A percentile compares a stretch with the other conserved stretches of the same genome.
Evolutionary conservation across 257 asterid species (phyloP).

Genomic region (Anisodus acutangulus): DNA sequence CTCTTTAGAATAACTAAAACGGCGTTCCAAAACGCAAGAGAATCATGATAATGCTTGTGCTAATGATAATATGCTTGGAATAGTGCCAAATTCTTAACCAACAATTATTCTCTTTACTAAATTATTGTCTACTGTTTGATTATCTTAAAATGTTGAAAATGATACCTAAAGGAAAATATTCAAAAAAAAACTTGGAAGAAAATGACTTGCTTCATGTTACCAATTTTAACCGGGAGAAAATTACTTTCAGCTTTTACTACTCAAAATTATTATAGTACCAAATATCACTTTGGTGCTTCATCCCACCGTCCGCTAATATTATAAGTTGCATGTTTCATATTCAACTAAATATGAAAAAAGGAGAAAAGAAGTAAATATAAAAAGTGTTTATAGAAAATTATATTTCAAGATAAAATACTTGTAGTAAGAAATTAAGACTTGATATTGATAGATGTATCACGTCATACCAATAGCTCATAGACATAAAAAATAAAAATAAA

Average conservation of each 20-base stretch:
- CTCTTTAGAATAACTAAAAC: not conserved
- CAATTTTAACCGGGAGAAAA: not conserved
- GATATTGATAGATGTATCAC: not conserved
- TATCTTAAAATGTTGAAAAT: conserved; percentile 3
- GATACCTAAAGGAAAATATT: not conserved
- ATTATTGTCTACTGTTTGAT: not conserved
- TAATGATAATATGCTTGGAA: conserved; percentile 22
- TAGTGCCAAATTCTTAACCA: not conserved
- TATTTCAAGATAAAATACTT: not conserved
- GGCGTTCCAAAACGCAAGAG: conserved; percentile 19
- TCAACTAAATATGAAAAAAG: not conserved
- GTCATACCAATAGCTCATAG: not conserved
- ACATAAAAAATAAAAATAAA: too few species aligned
- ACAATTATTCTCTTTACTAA: not conserved
- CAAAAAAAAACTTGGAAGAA: not conserved
- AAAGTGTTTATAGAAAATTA: not conserved
- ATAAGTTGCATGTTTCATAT: not conserved
- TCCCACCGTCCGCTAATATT: not conserved
- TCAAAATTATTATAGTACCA: not conserved
- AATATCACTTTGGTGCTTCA: not conserved
- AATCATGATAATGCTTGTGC: not conserved
- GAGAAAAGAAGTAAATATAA: not conserved
- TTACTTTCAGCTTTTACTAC: not conserved
- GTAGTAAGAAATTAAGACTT: not conserved
- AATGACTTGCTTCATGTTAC: not conserved